phyloP scores from a whole-genome alignment of 2,329 filamentous ascomycete genomes.

The Aspergillaceae sp. region DNA sequence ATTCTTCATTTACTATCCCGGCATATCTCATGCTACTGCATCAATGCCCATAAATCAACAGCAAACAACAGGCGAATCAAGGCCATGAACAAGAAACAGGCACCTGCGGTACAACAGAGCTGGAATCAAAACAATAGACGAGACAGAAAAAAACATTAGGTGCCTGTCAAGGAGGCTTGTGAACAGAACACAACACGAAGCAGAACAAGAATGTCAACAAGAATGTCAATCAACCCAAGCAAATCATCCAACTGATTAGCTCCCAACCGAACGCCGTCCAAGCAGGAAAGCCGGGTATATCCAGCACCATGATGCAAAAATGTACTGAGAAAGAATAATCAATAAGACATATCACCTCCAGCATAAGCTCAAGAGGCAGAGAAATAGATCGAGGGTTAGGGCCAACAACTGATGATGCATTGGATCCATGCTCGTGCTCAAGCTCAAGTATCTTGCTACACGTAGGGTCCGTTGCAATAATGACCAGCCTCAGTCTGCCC shows the following conservation, averaged over 20 bases:
- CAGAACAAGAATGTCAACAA: slow-evolving; percentile 4
- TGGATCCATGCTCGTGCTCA: neutral
- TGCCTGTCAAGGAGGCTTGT: too few relatives aligned
- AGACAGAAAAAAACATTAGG: too few relatives aligned
- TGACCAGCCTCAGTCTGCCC: neutral
- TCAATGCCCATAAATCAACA: too few relatives aligned
- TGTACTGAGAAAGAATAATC: slow-evolving; percentile 18
- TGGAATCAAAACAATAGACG: too few relatives aligned
- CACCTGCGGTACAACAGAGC: too few relatives aligned
- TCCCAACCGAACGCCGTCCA: neutral
- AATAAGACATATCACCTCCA: too few relatives aligned
- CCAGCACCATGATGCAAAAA: slow-evolving; percentile 41
- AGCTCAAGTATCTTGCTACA: slow-evolving; percentile 1
- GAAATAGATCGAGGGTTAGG: slow-evolving; percentile 9
- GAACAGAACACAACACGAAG: too few relatives aligned
- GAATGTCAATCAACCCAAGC: slow-evolving; percentile 15
- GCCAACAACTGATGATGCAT: neutral
- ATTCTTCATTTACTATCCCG: too few relatives aligned
- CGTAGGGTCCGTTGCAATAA: neutral
- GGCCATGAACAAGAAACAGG: too few relatives aligned
- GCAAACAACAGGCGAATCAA: too few relatives aligned
- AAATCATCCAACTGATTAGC: slow-evolving; percentile 26
- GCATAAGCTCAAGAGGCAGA: slow-evolving; percentile 11
- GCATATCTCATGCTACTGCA: too few relatives aligned
- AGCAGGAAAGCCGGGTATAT: slow-evolving; percentile 38